Base-by-base conservation (phyloP, 2,329 filamentous ascomycete genomes). In the Onygenales sp. region DNA sequence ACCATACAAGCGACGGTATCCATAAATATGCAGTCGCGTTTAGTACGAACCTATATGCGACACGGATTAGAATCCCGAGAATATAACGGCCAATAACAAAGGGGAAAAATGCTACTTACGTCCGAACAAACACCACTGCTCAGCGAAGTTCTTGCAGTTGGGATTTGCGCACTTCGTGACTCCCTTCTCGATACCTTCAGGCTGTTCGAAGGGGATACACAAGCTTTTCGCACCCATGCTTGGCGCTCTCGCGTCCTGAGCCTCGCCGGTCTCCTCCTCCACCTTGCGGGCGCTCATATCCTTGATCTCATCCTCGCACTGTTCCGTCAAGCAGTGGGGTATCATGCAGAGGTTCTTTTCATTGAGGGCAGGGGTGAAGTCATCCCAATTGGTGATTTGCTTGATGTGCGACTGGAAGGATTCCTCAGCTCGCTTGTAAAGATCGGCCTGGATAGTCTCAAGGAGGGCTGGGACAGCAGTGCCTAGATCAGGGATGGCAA, bases 261-360 rank as follows among this genome's bases (percentile, higher is more conserved):
- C 71, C 69, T 84, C 83, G 76, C 87, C 86, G 76, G 69, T 70
- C 49, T 77, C 73, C 53, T 75, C 70, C 63, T 77, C 72, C 2
- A 70, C 84, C 62, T 84, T 87, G 59, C 86, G 85, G 43, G 87
- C 89, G 58, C 89, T 95, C 67, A 91, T 78, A 54, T 94, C 89
- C 81, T 97, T 97, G 76, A 97, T 89, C 70, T 89, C 83, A 64
- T 96, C 92, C 73, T 96, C 92, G 66, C 92, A 97, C 68, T 87
- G 83, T 56, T 82, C 82, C 10, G 82, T 86, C 57, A 91, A 77
- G 69, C 94, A 98, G 77, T 89, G 87, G 51, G 92, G 92, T 60
- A 97, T 94, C 56, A 97, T 76, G 43, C 94, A 85, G 43, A 97
- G 84, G 66, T 97, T 95, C 81, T 94, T 95, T 67, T 81, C 77